Base-by-base conservation (phyloP, 495 filamentous ascomycete species). In the Cercophora scortea region DNA sequence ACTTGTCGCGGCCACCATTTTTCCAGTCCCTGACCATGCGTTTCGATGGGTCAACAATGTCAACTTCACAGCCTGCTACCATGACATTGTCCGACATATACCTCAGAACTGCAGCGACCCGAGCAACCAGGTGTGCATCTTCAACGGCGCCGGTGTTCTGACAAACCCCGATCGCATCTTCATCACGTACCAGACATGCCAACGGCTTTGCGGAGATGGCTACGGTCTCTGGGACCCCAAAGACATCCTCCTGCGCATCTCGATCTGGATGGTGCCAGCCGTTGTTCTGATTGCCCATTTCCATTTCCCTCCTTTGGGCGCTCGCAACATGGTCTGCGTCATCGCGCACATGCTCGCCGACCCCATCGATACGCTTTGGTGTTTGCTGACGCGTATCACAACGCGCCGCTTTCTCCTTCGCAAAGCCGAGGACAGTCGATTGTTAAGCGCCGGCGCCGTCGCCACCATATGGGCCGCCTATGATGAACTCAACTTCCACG, bases 361-460 rank as follows among this genome's bases (percentile, higher is more conserved):
- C 25, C 58, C 58, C 5, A 55, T 61, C 33, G 58, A 57, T 19
- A 61, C 45, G 19, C 35, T 61, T n/a, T 51, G 55, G 55, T 53
- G 55, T 35, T 43, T 61, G 9, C 25, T 61, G 42, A 61, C 55
- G 6, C 51, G 58, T 12, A 46, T 44, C 8, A 45, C 52, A 11
- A 43, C 45, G 8, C 47, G 55, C 15, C 46, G 55, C 8, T 18
- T 42, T 9, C 43, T 58, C 1, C 34, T 35, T 12, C 19, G 38
- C 6, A 45, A 11, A 19, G 55, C 58, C 12, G 34, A 43, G 41
- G 12, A 48, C 25, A 32, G 16, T 16, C 11, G 41, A 15, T 19
- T 41, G 38, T 15, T 43, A 42, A 45, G 50, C 25, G 51, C 42
- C 15, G 39, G 34, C 34, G 39, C 54, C 42, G 44, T 54, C 42